Evolutionary conservation across 2,329 filamentous ascomycete genomes (phyloP).

Genomic region (Thyridium curvatum): DNA sequence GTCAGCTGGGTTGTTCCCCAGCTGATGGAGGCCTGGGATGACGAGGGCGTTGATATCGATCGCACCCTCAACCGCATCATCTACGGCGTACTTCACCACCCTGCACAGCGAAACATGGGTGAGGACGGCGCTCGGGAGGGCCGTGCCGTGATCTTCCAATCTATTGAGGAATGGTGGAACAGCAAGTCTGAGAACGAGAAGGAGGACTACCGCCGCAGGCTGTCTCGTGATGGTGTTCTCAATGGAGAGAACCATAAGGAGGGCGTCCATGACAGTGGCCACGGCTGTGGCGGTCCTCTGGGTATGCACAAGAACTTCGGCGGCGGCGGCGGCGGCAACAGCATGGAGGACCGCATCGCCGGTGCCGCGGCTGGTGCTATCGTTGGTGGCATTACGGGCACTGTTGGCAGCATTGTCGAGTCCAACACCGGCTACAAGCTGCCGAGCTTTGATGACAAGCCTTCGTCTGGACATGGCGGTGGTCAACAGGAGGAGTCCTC

Average conservation of each 20-base stretch:
- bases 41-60: constrained; percentile 64
- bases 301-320: constrained; percentile 64
- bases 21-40: constrained; percentile 81
- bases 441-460: constrained; percentile 18
- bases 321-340: constrained; percentile 35
- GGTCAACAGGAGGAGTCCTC: constrained; percentile 44
- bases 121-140: constrained; percentile 67
- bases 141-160: constrained; percentile 70
- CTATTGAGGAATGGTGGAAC: constrained; percentile 78
- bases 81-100: constrained; percentile 80
- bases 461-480: constrained; percentile 9
- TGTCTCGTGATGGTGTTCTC: constrained; percentile 72
- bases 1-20: constrained; percentile 85
- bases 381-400: constrained; percentile 50
- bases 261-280: constrained; percentile 75
- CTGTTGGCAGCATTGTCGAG: constrained; percentile 38
- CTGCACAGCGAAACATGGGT: constrained; percentile 66
- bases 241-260: constrained; percentile 80
- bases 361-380: constrained; percentile 49
- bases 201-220: constrained; percentile 63
- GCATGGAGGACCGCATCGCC: constrained; percentile 50
- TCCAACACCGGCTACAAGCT: constrained; percentile 38
- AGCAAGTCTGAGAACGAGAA: constrained; percentile 56
- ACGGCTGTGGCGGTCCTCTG: constrained; percentile 75
- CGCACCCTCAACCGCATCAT: constrained; percentile 71